A percentile compares a stretch with the other conserved stretches of the same genome.
These are phyloP conservation scores for Trichoderma arundinaceum DNA, from an alignment of 2,329 filamentous ascomycete species.

Conservation along the genomic window DNA sequence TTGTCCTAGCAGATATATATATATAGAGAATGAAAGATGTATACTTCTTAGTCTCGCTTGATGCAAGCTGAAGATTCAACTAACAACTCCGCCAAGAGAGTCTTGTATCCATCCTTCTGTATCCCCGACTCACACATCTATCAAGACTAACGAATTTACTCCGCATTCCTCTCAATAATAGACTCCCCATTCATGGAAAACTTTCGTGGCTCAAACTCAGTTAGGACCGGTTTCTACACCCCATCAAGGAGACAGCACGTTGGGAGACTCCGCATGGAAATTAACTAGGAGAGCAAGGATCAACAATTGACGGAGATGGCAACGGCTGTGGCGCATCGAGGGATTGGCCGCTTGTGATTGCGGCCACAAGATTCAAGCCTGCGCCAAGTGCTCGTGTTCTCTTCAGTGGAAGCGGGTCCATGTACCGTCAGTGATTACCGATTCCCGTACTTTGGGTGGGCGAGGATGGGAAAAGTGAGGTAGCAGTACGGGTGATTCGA, in stretches of 20 bases:
- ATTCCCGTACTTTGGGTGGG: background rate
- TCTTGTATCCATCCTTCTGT: too few species aligned
- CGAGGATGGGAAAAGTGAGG: background rate
- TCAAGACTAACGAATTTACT: background rate
- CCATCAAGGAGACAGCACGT: background rate
- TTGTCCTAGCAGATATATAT: background rate
- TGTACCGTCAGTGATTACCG: background rate
- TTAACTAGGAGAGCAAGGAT: background rate
- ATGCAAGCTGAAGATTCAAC: background rate
- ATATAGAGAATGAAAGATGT: too few species aligned
- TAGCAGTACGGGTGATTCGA: background rate
- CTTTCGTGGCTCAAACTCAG: background rate
- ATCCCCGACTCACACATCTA: background rate
- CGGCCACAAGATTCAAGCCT: background rate
- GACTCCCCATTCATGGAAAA: background rate
- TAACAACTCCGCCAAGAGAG: too few species aligned
- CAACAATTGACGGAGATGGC: background rate
- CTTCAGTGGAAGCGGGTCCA: background rate
- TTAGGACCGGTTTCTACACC: background rate
- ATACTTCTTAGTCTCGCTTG: background rate
- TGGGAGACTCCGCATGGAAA: background rate
- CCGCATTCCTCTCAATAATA: background rate
- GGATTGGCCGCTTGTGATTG: background rate
- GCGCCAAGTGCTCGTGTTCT: background rate
- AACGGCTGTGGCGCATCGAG: slow-evolving; percentile 11